These are phyloP conservation scores for Chytriomyces hyalinus DNA, from an alignment of 192 early-diverging fungal species.

Conservation along the genomic window DNA sequence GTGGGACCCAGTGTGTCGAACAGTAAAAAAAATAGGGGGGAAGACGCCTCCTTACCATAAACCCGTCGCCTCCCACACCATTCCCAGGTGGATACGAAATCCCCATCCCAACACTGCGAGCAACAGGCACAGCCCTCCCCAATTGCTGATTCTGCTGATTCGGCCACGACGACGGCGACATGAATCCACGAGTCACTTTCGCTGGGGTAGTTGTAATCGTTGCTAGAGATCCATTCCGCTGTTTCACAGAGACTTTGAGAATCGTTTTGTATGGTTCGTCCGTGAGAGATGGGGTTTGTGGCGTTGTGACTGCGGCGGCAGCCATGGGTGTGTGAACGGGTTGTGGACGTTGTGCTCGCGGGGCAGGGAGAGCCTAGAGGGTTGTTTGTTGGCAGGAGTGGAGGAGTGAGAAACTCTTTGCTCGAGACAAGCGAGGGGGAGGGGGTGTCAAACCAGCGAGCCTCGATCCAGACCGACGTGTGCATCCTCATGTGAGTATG, in stretches of 20 bases:
- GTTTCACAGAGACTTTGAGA: slow-evolving; percentile 23
- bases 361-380: neutral
- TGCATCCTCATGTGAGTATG: neutral
- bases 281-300: slow-evolving; percentile 4
- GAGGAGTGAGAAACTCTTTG: no score
- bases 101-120: no score
- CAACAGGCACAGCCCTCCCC: no score
- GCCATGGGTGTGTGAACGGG: neutral
- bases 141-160: neutral
- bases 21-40: no score
- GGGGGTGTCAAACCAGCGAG: neutral
- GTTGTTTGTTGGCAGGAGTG: no score
- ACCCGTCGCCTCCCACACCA: no score
- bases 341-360: neutral
- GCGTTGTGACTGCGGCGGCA: neutral
- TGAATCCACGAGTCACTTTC: slow-evolving; percentile 32
- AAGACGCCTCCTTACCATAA: no score
- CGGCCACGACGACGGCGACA: neutral
- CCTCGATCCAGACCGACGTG: neutral
- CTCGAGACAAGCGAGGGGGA: no score
- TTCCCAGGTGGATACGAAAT: no score
- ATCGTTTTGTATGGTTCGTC: neutral
- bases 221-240: slow-evolving; percentile 26
- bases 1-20: no score
- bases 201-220: slow-evolving; percentile 32